phyloP scores from a whole-genome alignment of 495 filamentous ascomycete species.

The Aspergillus nidulans region DNA sequence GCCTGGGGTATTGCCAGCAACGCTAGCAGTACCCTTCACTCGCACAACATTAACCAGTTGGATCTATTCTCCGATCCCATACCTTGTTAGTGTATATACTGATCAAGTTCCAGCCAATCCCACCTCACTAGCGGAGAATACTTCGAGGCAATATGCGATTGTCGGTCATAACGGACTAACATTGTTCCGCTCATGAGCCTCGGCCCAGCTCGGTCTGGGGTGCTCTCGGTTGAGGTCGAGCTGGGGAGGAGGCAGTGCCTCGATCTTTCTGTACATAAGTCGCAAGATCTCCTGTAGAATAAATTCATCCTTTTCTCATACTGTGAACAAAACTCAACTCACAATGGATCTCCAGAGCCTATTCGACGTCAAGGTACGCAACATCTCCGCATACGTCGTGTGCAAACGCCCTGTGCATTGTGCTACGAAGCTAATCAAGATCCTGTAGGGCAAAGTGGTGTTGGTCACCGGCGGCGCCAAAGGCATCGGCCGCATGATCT shows the following conservation, averaged over 20 bases:
- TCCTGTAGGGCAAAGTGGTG: conserved; percentile 62
- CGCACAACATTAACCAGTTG: too few species aligned
- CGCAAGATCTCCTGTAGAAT: neutral
- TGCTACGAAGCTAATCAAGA: conserved; percentile 10
- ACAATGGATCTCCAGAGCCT: conserved; percentile 52
- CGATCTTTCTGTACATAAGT: neutral
- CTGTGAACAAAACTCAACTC: conserved; percentile 1
- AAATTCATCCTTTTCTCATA: neutral
- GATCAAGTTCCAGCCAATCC: neutral
- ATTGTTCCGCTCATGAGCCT: conserved; percentile 15
- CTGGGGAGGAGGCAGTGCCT: neutral
- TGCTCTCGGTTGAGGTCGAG: neutral
- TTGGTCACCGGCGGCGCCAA: conserved; percentile 68
- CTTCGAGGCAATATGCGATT: neutral
- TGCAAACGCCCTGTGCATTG: neutral
- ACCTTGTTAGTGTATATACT: neutral
- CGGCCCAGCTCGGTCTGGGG: conserved; percentile 10
- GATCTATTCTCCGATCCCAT: too few species aligned
- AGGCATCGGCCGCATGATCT: conserved; percentile 76
- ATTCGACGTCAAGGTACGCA: conserved; percentile 55
- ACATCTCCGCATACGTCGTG: neutral
- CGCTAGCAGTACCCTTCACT: neutral
- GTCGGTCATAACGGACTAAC: neutral
- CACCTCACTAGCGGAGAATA: too few species aligned
- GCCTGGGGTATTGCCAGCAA: neutral